A percentile compares a stretch with the other conserved stretches of the same genome.
These are phyloP conservation scores for Pseudogymnoascus sp. DNA, from an alignment of 2,329 filamentous ascomycete genomes.

Conservation along the genomic window DNA sequence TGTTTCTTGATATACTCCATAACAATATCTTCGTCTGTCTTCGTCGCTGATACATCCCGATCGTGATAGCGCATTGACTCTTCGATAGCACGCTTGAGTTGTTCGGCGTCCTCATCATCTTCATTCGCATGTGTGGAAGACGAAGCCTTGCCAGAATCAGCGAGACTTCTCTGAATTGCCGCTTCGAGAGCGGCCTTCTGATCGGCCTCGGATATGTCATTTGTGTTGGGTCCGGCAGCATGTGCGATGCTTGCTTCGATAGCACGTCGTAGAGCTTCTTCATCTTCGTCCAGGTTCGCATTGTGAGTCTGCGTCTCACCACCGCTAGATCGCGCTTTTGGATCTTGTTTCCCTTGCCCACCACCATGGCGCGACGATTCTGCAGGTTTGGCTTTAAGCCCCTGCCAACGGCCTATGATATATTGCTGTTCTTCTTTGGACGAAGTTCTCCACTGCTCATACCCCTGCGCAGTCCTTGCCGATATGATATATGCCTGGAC, in stretches of 20 bases:
- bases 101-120: slow-evolving; percentile 28
- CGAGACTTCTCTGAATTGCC: slow-evolving; percentile 46
- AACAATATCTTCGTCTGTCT: slow-evolving; percentile 63
- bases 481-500: slow-evolving; percentile 74
- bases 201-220: slow-evolving; percentile 39
- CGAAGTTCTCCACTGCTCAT: slow-evolving; percentile 51
- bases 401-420: slow-evolving; percentile 58
- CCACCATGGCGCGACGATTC: slow-evolving; percentile 45
- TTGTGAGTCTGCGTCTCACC: slow-evolving; percentile 27
- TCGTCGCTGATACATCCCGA: slow-evolving; percentile 30
- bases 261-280: slow-evolving; percentile 40
- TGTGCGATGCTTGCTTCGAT: slow-evolving; percentile 42
- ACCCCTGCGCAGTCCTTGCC: slow-evolving; percentile 67
- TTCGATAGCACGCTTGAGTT: slow-evolving; percentile 35
- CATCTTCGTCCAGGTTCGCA: slow-evolving; percentile 13
- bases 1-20: slow-evolving; percentile 72
- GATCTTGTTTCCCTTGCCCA: slow-evolving; percentile 20
- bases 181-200: slow-evolving; percentile 49
- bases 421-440: slow-evolving; percentile 52
- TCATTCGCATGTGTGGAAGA: slow-evolving; percentile 17
- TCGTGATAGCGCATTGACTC: slow-evolving; percentile 28
- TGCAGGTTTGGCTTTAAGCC: slow-evolving; percentile 48
- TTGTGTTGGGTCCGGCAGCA: slow-evolving; percentile 24
- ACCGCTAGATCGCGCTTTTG: neutral
- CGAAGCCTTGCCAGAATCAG: slow-evolving; percentile 13